Conservation (phyloP, 1,284 basidiomycete genomes). For the Inonotus hispidus region DNA sequence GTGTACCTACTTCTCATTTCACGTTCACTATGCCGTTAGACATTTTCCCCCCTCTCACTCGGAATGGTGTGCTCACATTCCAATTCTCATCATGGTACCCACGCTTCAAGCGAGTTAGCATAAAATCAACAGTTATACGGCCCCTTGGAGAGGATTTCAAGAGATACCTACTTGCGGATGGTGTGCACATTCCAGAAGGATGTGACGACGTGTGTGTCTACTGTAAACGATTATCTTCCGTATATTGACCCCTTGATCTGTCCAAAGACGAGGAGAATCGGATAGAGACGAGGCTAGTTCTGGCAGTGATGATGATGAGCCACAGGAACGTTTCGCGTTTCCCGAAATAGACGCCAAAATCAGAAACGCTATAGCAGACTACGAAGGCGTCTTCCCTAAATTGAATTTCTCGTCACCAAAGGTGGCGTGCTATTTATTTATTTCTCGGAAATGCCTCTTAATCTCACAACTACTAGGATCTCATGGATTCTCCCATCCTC, state of each 20-base stretch:
- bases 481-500: slow-evolving; percentile 89
- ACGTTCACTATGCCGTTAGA: background rate
- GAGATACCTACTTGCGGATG: slow-evolving; percentile 73
- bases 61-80: slow-evolving; percentile 60
- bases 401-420: slow-evolving; percentile 90
- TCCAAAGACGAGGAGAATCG: background rate
- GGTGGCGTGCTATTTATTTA: slow-evolving; percentile 29
- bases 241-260: background rate
- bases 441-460: background rate
- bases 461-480: slow-evolving; percentile 48
- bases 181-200: slow-evolving; percentile 78
- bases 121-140: slow-evolving; percentile 76
- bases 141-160: slow-evolving; percentile 63
- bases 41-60: slow-evolving; percentile 49
- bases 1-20: background rate
- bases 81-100: slow-evolving; percentile 91
- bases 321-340: slow-evolving; percentile 48
- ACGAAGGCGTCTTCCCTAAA: slow-evolving; percentile 90
- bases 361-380: slow-evolving; percentile 58
- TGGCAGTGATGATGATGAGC: slow-evolving; percentile 30
- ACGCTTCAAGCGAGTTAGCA: slow-evolving; percentile 60
- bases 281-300: slow-evolving; percentile 34
- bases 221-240: background rate
- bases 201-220: slow-evolving; percentile 60
- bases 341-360: slow-evolving; percentile 77